Percentiles rank a stretch among this genome's conserved stretches.
Evolutionary conservation across 1,139 yeast species (phyloP).

Genomic region (Taphrina pruni): DNA sequence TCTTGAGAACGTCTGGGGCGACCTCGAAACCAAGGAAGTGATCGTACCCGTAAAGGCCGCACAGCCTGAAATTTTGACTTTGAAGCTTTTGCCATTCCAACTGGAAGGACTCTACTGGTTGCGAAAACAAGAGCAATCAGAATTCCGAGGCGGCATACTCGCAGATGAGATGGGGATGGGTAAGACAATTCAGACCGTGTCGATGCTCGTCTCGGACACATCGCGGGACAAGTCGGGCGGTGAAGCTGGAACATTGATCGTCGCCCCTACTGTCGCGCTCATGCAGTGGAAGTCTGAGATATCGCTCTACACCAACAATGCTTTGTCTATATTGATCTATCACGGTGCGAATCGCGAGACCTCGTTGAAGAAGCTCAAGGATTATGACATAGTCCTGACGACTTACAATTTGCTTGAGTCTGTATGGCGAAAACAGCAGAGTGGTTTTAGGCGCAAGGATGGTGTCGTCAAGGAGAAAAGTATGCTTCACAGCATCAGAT

Average conservation of each 20-base stretch:
- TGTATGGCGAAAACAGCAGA: constrained; percentile 76
- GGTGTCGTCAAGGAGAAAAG: constrained; percentile 77
- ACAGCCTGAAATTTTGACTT: constrained; percentile 81
- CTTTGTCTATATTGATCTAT: constrained; percentile 68
- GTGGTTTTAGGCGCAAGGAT: constrained; percentile 77
- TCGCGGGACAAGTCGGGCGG: constrained; percentile 45
- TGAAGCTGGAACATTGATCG: constrained; percentile 75
- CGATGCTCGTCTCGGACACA: constrained; percentile 73
- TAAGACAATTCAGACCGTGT: constrained; percentile 93
- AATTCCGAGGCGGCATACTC: constrained; percentile 85
- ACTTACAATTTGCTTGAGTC: constrained; percentile 85
- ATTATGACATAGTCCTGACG: constrained; percentile 82
- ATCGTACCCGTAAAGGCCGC: constrained; percentile 65
- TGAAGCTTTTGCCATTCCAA: constrained; percentile 84
- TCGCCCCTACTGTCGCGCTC: constrained; percentile 96
- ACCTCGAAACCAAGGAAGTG: constrained; percentile 60
- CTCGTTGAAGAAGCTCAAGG: constrained; percentile 61
- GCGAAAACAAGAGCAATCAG: constrained; percentile 70
- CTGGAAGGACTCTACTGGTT: constrained; percentile 93
- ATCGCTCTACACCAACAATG: constrained; percentile 76
- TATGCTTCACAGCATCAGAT: constrained; percentile 72
- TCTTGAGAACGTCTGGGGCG: constrained; percentile 71
- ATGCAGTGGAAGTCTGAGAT: constrained; percentile 98
- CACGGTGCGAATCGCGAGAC: constrained; percentile 76
- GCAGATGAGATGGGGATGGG: constrained; percentile 99